Percentiles rank a stretch among this genome's conserved stretches.
phyloP scores from a whole-genome alignment of 768 basidiomycete species.

The Calocybe indica region DNA sequence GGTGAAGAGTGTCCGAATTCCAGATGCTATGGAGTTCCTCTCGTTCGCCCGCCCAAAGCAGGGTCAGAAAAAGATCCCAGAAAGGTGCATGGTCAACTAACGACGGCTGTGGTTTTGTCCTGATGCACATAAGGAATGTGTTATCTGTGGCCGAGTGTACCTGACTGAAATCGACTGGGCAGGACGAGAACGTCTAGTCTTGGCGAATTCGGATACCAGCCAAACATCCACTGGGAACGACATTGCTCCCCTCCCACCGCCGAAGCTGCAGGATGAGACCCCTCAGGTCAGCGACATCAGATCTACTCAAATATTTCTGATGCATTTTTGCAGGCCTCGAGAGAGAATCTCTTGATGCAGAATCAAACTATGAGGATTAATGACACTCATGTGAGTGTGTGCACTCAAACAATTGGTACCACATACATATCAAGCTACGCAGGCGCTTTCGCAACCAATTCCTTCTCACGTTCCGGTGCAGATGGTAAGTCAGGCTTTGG shows the following conservation, averaged over 20 bases:
- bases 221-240: background rate
- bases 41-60: slow-evolving; percentile 69
- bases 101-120: background rate
- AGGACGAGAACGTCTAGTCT: slow-evolving; percentile 41
- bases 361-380: too few relatives aligned
- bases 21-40: slow-evolving; percentile 74
- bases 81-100: slow-evolving; percentile 42
- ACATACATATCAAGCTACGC: background rate
- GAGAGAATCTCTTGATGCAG: too few relatives aligned
- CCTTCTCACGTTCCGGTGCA: too few relatives aligned
- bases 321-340: too few relatives aligned
- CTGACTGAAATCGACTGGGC: slow-evolving; percentile 43
- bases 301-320: background rate
- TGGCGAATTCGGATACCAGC: slow-evolving; percentile 8
- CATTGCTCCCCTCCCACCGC: background rate
- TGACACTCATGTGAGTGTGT: too few relatives aligned
- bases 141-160: slow-evolving; percentile 63
- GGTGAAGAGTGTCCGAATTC: slow-evolving; percentile 74
- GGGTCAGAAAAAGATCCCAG: slow-evolving; percentile 56
- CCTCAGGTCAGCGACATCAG: slow-evolving; percentile 4
- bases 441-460: background rate
- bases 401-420: background rate
- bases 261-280: background rate
- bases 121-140: slow-evolving; percentile 56
- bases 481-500: too few relatives aligned